phyloP scores from a whole-genome alignment of 2,329 filamentous ascomycete genomes.

The Helotiales sp. region DNA sequence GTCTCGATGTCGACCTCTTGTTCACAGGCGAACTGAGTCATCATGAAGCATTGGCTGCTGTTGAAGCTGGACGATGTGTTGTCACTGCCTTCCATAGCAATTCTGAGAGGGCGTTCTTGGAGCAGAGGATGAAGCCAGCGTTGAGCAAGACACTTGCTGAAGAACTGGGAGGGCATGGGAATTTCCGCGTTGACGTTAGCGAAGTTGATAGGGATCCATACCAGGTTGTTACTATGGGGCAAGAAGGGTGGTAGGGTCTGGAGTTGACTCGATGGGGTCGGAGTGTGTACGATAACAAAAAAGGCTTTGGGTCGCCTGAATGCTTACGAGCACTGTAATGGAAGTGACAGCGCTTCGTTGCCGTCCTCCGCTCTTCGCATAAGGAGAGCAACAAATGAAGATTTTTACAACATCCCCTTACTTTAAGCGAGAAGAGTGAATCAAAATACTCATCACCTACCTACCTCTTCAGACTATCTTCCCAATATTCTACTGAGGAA shows the following conservation, averaged over 20 bases:
- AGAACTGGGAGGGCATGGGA: slow-evolving; percentile 41
- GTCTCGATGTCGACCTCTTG: slow-evolving; percentile 74
- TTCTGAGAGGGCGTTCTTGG: slow-evolving; percentile 84
- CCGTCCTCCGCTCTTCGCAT: no score
- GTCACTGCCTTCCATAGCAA: slow-evolving; percentile 92
- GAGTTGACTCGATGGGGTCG: no score
- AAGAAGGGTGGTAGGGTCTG: background rate
- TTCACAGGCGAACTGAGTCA: slow-evolving; percentile 95
- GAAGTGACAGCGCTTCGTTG: no score
- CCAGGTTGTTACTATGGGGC: slow-evolving; percentile 68
- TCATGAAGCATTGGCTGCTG: slow-evolving; percentile 86
- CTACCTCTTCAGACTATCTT: no score
- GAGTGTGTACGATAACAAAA: no score
- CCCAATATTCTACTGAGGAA: no score
- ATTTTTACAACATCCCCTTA: no score
- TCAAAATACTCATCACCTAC: no score
- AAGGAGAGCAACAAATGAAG: no score
- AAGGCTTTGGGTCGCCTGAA: no score
- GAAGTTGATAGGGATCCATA: slow-evolving; percentile 86
- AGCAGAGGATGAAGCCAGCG: slow-evolving; percentile 63
- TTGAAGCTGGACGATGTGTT: slow-evolving; percentile 81
- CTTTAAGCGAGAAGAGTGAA: no score
- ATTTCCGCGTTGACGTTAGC: slow-evolving; percentile 57
- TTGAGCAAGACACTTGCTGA: slow-evolving; percentile 47
- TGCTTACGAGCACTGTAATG: no score